Percentiles rank a stretch among this genome's conserved stretches.
These are phyloP conservation scores for Nicotiana attenuata DNA, from an alignment of 257 asterid species.

Conservation along the genomic window DNA sequence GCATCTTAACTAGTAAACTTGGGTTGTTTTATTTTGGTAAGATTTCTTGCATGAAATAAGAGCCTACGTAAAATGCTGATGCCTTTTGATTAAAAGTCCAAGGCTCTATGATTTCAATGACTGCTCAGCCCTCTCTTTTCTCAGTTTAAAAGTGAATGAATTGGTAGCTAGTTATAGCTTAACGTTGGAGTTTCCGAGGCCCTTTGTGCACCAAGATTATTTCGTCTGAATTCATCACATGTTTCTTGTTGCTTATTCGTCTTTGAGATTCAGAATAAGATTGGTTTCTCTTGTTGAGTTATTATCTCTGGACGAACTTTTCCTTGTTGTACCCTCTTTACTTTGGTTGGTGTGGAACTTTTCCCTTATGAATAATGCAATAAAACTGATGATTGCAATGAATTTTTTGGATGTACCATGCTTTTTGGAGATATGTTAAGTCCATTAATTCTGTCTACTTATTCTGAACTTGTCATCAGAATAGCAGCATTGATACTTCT, in stretches of 20 bases:
- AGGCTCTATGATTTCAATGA: neutral
- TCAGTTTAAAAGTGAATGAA: neutral
- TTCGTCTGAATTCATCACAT: slow-evolving; percentile 5
- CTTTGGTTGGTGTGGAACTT: neutral
- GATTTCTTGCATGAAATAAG: neutral
- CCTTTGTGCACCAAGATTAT: neutral
- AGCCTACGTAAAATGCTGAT: neutral
- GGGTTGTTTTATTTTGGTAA: neutral
- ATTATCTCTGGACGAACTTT: neutral
- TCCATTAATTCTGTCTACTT: neutral
- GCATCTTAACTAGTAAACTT: neutral
- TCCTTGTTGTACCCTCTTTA: neutral
- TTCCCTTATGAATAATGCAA: neutral
- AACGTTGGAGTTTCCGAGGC: neutral
- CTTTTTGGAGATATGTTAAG: neutral
- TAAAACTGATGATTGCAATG: slow-evolving; percentile 9
- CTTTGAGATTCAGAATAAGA: neutral
- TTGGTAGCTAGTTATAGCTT: slow-evolving; percentile 1
- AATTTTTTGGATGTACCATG: neutral
- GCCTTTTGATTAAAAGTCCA: neutral
- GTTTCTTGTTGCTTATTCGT: neutral
- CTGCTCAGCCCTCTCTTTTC: neutral
- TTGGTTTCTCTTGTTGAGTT: neutral
- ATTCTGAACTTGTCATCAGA: slow-evolving; percentile 2
- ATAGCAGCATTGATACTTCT: neutral